Evolutionary conservation across 805 yeast genomes (phyloP).

Genomic region (Lachancea mirantina): DNA sequence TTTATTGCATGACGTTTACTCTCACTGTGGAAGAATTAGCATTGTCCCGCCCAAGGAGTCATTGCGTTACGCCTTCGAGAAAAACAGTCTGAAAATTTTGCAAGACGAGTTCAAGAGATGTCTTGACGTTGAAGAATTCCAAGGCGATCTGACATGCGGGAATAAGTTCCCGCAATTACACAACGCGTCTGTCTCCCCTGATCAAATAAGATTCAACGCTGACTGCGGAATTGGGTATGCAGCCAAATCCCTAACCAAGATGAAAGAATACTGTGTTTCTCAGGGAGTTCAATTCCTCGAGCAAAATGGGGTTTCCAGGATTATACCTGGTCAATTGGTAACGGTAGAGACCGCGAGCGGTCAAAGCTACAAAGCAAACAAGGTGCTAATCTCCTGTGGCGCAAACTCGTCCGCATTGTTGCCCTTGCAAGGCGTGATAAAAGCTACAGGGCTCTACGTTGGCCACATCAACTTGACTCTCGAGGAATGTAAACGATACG

Average conservation of each 20-base stretch:
- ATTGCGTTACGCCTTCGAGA: constrained; percentile 34
- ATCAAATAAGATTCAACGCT: constrained; percentile 33
- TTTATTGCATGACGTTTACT: constrained; percentile 21
- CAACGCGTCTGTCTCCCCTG: constrained; percentile 20
- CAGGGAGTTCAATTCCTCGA: constrained; percentile 32
- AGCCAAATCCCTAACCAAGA: constrained; percentile 31
- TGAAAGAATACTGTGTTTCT: constrained; percentile 24
- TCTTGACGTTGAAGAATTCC: constrained; percentile 23
- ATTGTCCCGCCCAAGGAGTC: constrained; percentile 32
- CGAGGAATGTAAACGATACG: constrained; percentile 32
- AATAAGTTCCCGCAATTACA: constrained; percentile 23
- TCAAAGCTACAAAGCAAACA: constrained; percentile 26
- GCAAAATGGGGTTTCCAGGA: constrained; percentile 12
- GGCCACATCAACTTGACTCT: constrained; percentile 33
- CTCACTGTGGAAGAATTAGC: constrained; percentile 36
- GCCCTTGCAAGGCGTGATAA: constrained; percentile 27
- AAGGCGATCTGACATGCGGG: constrained; percentile 30
- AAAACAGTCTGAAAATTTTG: constrained; percentile 32
- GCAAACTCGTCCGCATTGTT: constrained; percentile 34
- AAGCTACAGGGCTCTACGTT: constrained; percentile 34
- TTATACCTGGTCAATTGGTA: constrained; percentile 14
- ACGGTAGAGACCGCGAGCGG: constrained; percentile 25
- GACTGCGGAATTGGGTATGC: constrained; percentile 40
- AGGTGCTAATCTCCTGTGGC: constrained; percentile 33
- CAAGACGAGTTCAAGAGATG: constrained; percentile 19